phyloP scores from a whole-genome alignment of 352 stramenopile genomes.

The Peronospora tabacina region DNA sequence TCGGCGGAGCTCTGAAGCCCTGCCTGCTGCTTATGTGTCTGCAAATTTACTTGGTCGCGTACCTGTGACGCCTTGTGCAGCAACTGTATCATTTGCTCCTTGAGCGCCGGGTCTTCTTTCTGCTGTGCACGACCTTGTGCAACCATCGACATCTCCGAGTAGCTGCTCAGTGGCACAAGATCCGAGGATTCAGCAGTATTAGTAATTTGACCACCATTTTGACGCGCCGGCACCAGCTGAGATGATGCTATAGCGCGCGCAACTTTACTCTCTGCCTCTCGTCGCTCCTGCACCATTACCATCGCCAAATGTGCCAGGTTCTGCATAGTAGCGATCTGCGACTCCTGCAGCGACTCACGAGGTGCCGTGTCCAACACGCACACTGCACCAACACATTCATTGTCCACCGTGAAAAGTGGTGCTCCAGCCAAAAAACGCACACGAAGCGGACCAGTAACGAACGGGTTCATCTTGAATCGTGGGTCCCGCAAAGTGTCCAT shows the following conservation, averaged over 20 bases:
- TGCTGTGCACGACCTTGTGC: conserved; percentile 34
- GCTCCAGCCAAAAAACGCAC: conserved; percentile 92
- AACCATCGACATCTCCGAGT: conserved; percentile 41
- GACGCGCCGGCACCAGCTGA: conserved; percentile 38
- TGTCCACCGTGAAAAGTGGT: conserved; percentile 85
- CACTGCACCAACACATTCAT: conserved; percentile 66
- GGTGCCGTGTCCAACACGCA: conserved; percentile 75
- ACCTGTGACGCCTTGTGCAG: conserved; percentile 77
- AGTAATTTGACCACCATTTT: conserved; percentile 13
- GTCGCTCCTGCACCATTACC: conserved; percentile 81
- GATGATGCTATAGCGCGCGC: conserved; percentile 34
- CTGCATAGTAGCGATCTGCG: conserved; percentile 78
- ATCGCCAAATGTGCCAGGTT: conserved; percentile 78
- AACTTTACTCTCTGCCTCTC: conserved; percentile 57
- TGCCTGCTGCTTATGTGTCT: conserved; percentile 49
- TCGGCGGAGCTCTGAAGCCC: conserved; percentile 70
- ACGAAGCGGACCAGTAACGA: conserved; percentile 84
- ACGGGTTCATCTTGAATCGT: conserved; percentile 84
- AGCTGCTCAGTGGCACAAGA: conserved; percentile 63
- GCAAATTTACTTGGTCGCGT: conserved; percentile 59
- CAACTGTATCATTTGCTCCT: conserved; percentile 84
- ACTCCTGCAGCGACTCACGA: conserved; percentile 53
- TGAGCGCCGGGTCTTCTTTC: conserved; percentile 64
- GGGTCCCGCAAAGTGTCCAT: conserved; percentile 83
- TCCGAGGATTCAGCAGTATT: conserved; percentile 41